Evolutionary conservation across 768 basidiomycete genomes (phyloP).

Genomic region (Boletus tomentosulus): DNA sequence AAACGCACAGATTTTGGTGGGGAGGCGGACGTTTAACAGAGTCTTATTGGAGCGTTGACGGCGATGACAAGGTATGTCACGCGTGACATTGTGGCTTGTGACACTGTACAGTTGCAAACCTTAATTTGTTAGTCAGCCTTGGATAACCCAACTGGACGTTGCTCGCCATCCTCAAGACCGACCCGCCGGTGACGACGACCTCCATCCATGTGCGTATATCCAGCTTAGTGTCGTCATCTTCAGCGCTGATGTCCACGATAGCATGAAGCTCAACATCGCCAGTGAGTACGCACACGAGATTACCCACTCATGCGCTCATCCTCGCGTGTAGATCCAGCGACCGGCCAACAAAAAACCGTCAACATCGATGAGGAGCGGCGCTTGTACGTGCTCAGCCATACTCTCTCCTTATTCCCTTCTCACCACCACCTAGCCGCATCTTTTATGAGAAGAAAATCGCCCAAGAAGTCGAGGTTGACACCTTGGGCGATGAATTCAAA

Average conservation of each 20-base stretch:
- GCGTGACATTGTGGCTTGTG: slow-evolving; percentile 31
- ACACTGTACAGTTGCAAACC: slow-evolving; percentile 61
- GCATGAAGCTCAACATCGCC: slow-evolving; percentile 98
- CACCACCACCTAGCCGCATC: slow-evolving; percentile 59
- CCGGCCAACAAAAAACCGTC: slow-evolving; percentile 94
- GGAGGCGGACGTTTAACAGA: slow-evolving; percentile 10
- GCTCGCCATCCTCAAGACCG: slow-evolving; percentile 21
- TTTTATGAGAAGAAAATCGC: slow-evolving; percentile 98
- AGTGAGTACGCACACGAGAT: slow-evolving; percentile 48
- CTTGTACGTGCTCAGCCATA: slow-evolving; percentile 46
- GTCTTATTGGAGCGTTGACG: slow-evolving; percentile 13
- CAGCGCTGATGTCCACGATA: slow-evolving; percentile 24
- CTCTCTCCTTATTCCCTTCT: neutral
- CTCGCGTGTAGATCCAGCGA: slow-evolving; percentile 74
- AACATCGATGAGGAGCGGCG: slow-evolving; percentile 90
- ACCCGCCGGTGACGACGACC: slow-evolving; percentile 38
- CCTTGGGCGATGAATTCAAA: slow-evolving; percentile 93
- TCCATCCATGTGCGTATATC: slow-evolving; percentile 18
- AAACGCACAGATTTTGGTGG: slow-evolving; percentile 35
- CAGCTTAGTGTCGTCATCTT: neutral
- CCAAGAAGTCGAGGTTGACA: slow-evolving; percentile 89
- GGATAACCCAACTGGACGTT: neutral
- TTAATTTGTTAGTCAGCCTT: slow-evolving; percentile 41
- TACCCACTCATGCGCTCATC: slow-evolving; percentile 9
- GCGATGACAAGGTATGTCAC: slow-evolving; percentile 28